Conservation (phyloP, 371 early-diverging fungal species). For the Apophysomyces variabilis region DNA sequence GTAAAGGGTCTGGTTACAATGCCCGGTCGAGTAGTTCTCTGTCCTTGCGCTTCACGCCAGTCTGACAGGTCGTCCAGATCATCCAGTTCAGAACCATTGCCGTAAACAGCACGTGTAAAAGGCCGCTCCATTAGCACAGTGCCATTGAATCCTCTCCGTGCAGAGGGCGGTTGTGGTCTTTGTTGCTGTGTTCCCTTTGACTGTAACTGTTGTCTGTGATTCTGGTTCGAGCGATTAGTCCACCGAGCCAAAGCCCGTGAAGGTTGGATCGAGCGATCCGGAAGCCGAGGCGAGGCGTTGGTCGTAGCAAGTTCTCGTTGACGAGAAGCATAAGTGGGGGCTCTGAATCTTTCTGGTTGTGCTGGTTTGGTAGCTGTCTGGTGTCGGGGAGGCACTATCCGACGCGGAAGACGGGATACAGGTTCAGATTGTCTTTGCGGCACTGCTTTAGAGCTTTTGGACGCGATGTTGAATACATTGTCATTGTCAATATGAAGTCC, state of each 20-base stretch:
- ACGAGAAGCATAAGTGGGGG: slow-evolving; percentile 18
- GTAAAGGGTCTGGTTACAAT: neutral
- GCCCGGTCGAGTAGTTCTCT: neutral
- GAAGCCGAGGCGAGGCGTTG: neutral
- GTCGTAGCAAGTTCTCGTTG: slow-evolving; percentile 10
- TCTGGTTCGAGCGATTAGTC: neutral
- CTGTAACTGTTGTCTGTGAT: slow-evolving; percentile 1
- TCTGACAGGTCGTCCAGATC: slow-evolving; percentile 37
- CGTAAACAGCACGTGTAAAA: slow-evolving; percentile 19
- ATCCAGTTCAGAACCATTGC: slow-evolving; percentile 39
- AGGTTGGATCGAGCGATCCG: neutral
- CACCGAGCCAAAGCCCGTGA: neutral
- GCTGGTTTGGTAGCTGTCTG: neutral
- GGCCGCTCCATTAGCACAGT: slow-evolving; percentile 26
- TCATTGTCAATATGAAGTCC: slow-evolving; percentile 29
- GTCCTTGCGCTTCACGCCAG: slow-evolving; percentile 16
- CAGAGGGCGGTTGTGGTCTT: neutral
- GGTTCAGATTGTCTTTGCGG: neutral
- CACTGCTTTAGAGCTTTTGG: neutral
- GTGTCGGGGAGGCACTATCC: neutral
- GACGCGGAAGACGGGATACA: neutral
- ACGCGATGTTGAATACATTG: neutral
- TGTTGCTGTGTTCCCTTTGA: neutral
- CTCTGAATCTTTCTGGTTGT: slow-evolving; percentile 1
- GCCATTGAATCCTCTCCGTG: slow-evolving; percentile 14